These are phyloP conservation scores for Tylopilus vinaceipallidus DNA, from an alignment of 768 basidiomycete genomes.

Conservation along the genomic window DNA sequence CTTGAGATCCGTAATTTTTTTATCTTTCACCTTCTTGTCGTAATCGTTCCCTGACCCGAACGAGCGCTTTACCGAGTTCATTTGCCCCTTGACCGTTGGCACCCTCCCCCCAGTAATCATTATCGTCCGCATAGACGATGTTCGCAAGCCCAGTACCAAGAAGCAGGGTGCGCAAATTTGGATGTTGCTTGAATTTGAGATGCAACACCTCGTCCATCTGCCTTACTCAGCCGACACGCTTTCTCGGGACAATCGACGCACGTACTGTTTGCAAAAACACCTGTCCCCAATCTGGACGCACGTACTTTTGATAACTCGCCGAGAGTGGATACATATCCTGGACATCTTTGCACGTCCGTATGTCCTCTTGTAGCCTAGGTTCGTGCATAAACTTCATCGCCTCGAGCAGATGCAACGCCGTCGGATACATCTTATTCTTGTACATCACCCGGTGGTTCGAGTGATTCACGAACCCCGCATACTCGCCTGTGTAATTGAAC, in stretches of 20 bases:
- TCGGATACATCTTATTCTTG: slow-evolving; percentile 55
- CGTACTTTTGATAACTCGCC: slow-evolving; percentile 32
- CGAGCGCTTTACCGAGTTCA: slow-evolving; percentile 60
- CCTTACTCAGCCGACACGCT: not conserved
- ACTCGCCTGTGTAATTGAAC: slow-evolving; percentile 43
- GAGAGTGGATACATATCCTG: slow-evolving; percentile 39
- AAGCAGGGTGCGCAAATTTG: slow-evolving; percentile 51
- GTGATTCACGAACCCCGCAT: slow-evolving; percentile 58
- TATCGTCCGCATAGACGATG: slow-evolving; percentile 55
- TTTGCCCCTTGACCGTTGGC: slow-evolving; percentile 50
- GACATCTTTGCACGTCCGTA: slow-evolving; percentile 44
- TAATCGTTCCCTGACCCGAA: slow-evolving; percentile 51
- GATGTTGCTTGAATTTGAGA: slow-evolving; percentile 71
- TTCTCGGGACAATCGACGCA: not conserved
- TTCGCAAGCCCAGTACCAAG: slow-evolving; percentile 49
- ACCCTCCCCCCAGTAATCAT: slow-evolving; percentile 71
- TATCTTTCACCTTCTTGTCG: slow-evolving; percentile 27
- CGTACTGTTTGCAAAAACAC: slow-evolving; percentile 52
- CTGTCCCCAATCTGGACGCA: slow-evolving; percentile 56
- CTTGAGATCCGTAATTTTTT: not conserved
- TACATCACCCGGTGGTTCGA: slow-evolving; percentile 64
- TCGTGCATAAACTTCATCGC: slow-evolving; percentile 63
- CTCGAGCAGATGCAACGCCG: slow-evolving; percentile 73
- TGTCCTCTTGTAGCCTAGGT: slow-evolving; percentile 54
- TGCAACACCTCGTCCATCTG: slow-evolving; percentile 71